phyloP scores from a whole-genome alignment of 2,329 filamentous ascomycete genomes.

The Sporothrix brasiliensis region DNA sequence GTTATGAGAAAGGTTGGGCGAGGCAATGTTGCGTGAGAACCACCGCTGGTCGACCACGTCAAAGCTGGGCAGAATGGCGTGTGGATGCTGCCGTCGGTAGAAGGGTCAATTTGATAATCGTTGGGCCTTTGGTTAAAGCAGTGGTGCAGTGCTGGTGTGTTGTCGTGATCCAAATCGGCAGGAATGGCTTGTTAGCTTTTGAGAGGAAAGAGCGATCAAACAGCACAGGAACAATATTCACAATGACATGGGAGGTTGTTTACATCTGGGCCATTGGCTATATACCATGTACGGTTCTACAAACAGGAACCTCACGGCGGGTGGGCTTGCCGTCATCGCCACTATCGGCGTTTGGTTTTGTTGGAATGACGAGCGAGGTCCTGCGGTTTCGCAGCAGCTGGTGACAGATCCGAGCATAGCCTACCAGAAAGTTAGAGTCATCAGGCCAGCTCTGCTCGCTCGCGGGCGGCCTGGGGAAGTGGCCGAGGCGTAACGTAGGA shows the following conservation, averaged over 20 bases:
- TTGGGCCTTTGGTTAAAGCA: background rate
- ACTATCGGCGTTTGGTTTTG: constrained; percentile 25
- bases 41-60: constrained; percentile 25
- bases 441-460: constrained; percentile 1
- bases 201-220: constrained; percentile 4
- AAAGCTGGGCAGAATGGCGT: constrained; percentile 34
- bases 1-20: constrained; percentile 30
- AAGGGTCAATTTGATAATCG: background rate
- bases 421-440: too few relatives aligned
- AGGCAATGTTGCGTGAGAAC: background rate
- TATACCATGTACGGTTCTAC: constrained; percentile 22
- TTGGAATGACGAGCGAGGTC: constrained; percentile 6
- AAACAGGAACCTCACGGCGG: background rate
- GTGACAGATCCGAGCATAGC: background rate
- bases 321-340: constrained; percentile 29
- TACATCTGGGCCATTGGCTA: constrained; percentile 20
- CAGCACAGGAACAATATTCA: background rate
- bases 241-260: constrained; percentile 18
- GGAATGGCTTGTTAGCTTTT: constrained; percentile 5
- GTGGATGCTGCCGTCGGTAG: constrained; percentile 26
- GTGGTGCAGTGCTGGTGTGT: background rate
- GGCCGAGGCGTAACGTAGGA: constrained; percentile 26
- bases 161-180: constrained; percentile 18
- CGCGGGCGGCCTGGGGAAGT: constrained; percentile 31
- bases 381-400: constrained; percentile 26